phyloP scores from a whole-genome alignment of 805 yeast species.

The Candida sithepensis region DNA sequence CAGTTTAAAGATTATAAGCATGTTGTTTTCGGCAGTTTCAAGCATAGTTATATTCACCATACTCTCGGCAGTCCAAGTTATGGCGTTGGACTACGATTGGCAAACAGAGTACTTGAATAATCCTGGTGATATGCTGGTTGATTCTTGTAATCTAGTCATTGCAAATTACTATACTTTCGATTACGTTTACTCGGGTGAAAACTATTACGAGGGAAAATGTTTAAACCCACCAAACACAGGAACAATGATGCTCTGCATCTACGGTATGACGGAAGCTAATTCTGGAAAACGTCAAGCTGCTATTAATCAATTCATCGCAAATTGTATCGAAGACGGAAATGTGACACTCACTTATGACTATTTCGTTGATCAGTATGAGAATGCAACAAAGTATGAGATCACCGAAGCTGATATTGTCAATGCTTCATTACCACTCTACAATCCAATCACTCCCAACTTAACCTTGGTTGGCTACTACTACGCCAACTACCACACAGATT shows the following conservation, averaged over 20 bases:
- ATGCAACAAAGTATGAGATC: slow-evolving; percentile 25
- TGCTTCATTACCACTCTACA: slow-evolving; percentile 9
- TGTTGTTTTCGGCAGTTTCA: too few relatives aligned
- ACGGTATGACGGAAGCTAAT: neutral
- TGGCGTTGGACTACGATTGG: neutral
- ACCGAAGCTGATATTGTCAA: slow-evolving; percentile 9
- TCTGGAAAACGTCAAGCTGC: neutral
- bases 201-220: neutral
- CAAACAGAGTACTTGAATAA: neutral
- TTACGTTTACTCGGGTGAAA: neutral
- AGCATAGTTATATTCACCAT: too few relatives aligned
- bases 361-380: slow-evolving; percentile 20
- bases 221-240: neutral
- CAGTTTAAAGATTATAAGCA: too few relatives aligned
- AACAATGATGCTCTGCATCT: neutral
- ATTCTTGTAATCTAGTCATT: neutral
- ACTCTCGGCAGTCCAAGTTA: neutral
- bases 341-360: neutral
- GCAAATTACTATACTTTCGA: neutral
- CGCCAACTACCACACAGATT: slow-evolving; percentile 14
- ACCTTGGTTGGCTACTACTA: slow-evolving; percentile 1
- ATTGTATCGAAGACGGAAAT: neutral
- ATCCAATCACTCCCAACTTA: slow-evolving; percentile 9
- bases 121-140: neutral
- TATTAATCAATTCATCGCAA: neutral